Evolutionary conservation across 441 rosid genomes (phyloP).

Genomic region (Syzygium syzygioides): DNA sequence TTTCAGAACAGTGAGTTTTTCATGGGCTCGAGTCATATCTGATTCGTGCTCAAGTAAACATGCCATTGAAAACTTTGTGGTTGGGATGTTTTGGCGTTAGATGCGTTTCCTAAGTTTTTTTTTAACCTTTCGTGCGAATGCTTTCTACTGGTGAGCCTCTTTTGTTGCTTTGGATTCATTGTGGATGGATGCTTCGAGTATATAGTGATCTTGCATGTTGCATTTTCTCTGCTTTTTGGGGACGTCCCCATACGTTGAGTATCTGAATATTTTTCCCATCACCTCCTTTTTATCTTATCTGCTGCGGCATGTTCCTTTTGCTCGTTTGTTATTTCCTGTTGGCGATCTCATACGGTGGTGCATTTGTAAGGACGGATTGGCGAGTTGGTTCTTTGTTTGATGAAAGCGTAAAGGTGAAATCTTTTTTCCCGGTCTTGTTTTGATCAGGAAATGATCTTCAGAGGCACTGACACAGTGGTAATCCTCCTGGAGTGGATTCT

Average conservation of each 20-base stretch:
- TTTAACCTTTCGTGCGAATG: not conserved
- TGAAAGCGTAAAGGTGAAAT: not conserved
- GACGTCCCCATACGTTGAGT: slow-evolving; percentile 9
- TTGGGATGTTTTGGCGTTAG: not conserved
- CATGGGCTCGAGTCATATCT: not conserved
- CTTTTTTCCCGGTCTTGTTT: not conserved
- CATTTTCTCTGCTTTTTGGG: not conserved
- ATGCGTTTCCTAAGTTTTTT: not conserved
- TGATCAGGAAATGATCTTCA: slow-evolving; percentile 77
- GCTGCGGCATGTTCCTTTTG: not conserved
- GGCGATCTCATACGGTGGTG: not conserved
- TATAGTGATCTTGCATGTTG: not conserved
- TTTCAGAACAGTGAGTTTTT: not conserved
- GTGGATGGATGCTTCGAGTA: not conserved
- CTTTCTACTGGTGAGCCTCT: not conserved
- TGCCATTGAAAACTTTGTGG: not conserved
- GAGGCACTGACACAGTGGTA: slow-evolving; percentile 80
- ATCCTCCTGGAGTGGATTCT: slow-evolving; percentile 72
- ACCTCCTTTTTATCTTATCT: not conserved
- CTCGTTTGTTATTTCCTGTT: not conserved
- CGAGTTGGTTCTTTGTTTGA: not conserved
- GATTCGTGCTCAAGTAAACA: not conserved
- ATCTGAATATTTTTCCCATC: slow-evolving; percentile 15
- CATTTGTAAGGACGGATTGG: not conserved
- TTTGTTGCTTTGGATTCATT: not conserved